Percentiles rank a stretch among this genome's conserved stretches.
Conservation (phyloP, 2,329 filamentous ascomycete species). For the Capronia americana region DNA sequence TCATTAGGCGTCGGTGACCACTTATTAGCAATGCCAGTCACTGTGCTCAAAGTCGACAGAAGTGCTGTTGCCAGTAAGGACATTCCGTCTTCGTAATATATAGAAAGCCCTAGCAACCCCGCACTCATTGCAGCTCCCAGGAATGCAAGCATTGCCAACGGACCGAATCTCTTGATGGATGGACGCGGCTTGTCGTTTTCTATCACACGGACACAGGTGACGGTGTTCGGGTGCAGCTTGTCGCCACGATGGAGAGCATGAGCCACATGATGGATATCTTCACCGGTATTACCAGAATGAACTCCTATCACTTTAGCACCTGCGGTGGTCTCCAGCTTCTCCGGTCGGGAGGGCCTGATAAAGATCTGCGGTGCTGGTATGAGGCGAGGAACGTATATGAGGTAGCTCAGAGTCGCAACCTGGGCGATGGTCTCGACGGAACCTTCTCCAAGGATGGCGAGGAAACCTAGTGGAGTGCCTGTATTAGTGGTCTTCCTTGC, state of each 20-base stretch:
- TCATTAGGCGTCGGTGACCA: conserved; percentile 55
- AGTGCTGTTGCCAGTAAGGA: conserved; percentile 56
- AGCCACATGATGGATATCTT: conserved; percentile 57
- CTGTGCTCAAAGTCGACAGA: conserved; percentile 56
- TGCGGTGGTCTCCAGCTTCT: conserved; percentile 48
- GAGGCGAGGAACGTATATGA: conserved; percentile 58
- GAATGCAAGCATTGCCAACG: conserved; percentile 53
- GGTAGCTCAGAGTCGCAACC: conserved; percentile 56
- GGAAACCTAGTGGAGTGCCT: conserved; percentile 45
- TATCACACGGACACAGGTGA: conserved; percentile 50
- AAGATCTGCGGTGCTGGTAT: conserved; percentile 59
- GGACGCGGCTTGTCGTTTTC: conserved; percentile 45
- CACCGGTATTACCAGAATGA: conserved; percentile 55
- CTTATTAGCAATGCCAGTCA: conserved; percentile 58
- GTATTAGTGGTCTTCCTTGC: conserved; percentile 13
- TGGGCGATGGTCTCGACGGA: conserved; percentile 58
- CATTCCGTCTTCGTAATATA: conserved; percentile 56
- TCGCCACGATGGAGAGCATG: conserved; percentile 47
- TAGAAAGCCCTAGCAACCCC: conserved; percentile 53
- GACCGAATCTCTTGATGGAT: conserved; percentile 54
- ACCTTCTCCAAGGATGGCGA: conserved; percentile 61
- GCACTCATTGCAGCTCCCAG: conserved; percentile 54
- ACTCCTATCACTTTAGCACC: conserved; percentile 54
- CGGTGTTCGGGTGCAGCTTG: conserved; percentile 47
- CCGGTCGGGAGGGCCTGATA: conserved; percentile 53